Evolutionary conservation across 768 basidiomycete genomes (phyloP), one percentile per base, ranked within the genome.

Genomic region (Auriscalpium vulgare): DNA sequence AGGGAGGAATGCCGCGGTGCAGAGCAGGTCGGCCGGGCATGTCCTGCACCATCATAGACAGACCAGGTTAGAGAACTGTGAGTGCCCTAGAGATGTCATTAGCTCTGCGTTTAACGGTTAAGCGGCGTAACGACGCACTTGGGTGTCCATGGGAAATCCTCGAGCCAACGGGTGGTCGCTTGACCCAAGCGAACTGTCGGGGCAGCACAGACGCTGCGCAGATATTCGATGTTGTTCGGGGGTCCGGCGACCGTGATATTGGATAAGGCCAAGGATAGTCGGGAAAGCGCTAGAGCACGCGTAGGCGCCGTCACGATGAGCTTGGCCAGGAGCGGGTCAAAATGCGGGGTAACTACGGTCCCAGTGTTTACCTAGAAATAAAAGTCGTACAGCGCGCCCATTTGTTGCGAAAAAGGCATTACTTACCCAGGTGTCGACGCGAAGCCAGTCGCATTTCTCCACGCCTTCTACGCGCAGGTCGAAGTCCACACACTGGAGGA

Each of bases 311-410:
- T 71, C 4, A 82, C 81, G 17, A 87, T 74, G 10, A 87, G 59
- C 66, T 88, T 88, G 63, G 74, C 78, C 4, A 85, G 69, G 0
- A 85, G 71, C 1, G 82, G 80, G 55, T 84, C 83, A 60, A 80
- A 85, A 56, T 74, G 76, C 0, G 78, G 74, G 4, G 79, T 81
- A 10, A 85, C 61, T 4, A 66, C 66, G 5, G 77, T 78, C 19
- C 82, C 81, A 1, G 76, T 79, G 51, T 57, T 55, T 10, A 66
- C 55, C 63, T 57, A 17, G 10, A 2, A 8, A 8, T 37, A 9
- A 45, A 44, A 44, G n/a, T 29, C 4, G 13, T 40, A 29, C 23
- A 29, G 23, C 5, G 23, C 5, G 23, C 5, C 23, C 23, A 29
- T 29, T 29, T 29, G 23, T 3, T 4, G 3, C 2, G 13, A 43